Base-by-base conservation (phyloP, 306 rosid species). In the Prunus davidiana region DNA sequence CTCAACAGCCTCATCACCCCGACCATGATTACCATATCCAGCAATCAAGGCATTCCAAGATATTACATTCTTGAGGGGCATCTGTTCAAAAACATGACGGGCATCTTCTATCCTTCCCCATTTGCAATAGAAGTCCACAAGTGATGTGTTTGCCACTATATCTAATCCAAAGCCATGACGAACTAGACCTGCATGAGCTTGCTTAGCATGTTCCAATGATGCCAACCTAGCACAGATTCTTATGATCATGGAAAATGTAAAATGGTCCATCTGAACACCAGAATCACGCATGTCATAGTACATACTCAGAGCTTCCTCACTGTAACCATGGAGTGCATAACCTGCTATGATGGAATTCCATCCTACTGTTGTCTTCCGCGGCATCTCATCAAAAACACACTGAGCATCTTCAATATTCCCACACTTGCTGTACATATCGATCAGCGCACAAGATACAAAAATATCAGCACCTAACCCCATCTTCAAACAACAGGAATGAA, bases 41-140 rank as follows among this genome's bases (percentile, higher is more conserved):
- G 82, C 90, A 72, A 93, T 91, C 84, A 93, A 78, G 62, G 98
- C 93, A 81, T 91, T 93, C 98, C 98, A 91, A 65, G 93, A 87
- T 83, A 90, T 78, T 18, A 91, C 67, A 68, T 91, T 91, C 89
- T 88, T 93, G 80, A 34, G 30, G 16, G 83, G 87, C 91, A 91
- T 91, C 80, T 80, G 80, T 70, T 93, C 89, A 50, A 93, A 93
- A 78, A 93, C 91, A 86, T 82, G 86, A 0, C 78, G 88, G 13
- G 98, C 98, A 69, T 91, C 96, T 80, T 88, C 87, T 79, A 90
- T 80, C 72, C 91, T 89, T 19, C 97, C 98, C 98, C 97, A 91
- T 85, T 93, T 93, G 89, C 98, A 80, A 71, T 93, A 93, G 82
- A 93, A 91, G 80, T 93, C 96, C 65, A 91, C 93, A 8, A 93